Conservation (phyloP, 2,329 filamentous ascomycete genomes). For the Leptodontidium sp. region DNA sequence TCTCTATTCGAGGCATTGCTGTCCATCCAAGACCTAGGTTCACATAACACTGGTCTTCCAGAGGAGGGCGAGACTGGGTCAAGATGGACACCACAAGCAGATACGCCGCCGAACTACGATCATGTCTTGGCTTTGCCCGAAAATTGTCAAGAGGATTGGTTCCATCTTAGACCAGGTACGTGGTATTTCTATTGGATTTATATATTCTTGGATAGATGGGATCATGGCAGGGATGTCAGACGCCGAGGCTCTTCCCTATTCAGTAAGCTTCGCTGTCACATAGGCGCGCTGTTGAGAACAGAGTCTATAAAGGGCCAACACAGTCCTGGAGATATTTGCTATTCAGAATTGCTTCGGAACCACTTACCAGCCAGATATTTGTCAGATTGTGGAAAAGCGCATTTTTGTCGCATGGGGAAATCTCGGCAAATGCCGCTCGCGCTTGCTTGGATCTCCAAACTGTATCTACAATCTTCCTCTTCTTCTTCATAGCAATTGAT, state of each 20-base stretch:
- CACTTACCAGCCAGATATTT: conserved; percentile 13
- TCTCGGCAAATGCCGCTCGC: conserved; percentile 36
- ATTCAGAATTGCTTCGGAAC: conserved; percentile 8
- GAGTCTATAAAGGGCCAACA: not conserved
- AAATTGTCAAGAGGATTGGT: not conserved
- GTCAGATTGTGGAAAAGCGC: conserved; percentile 24
- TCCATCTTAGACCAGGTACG: not conserved
- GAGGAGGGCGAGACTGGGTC: not conserved
- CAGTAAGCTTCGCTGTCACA: conserved; percentile 7
- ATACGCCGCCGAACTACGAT: not conserved
- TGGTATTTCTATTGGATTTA: not conserved
- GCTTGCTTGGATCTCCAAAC: conserved; percentile 30
- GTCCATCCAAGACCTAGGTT: not conserved
- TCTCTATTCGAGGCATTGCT: not conserved
- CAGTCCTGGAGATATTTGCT: not conserved
- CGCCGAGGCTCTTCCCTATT: conserved; percentile 10
- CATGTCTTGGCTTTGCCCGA: not conserved
- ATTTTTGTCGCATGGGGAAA: conserved; percentile 20
- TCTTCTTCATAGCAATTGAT: conserved; percentile 44
- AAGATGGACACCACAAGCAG: not conserved
- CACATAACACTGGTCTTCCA: too few species aligned
- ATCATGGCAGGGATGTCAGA: not conserved
- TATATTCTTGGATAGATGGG: not conserved
- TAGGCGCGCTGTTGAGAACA: not conserved
- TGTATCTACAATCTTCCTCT: conserved; percentile 36